These are phyloP conservation scores for Artemisia annua DNA, from an alignment of 129 eudicot genomes.

Conservation along the genomic window DNA sequence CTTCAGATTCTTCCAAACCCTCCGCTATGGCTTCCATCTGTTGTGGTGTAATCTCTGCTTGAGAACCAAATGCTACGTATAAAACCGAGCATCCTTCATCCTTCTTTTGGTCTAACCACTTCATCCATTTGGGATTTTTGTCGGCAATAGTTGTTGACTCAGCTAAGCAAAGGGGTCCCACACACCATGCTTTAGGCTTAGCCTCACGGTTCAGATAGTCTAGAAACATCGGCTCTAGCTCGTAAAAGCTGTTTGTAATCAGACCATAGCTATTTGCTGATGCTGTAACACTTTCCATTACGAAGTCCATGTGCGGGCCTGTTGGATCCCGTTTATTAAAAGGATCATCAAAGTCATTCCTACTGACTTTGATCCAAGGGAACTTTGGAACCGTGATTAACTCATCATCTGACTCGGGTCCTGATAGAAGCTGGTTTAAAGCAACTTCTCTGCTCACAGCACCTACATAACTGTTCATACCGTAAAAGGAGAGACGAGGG, in stretches of 20 bases:
- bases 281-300: slow-evolving; percentile 1
- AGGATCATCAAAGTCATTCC: slow-evolving; percentile 46
- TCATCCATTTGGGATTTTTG: slow-evolving; percentile 40
- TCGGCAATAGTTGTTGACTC: slow-evolving; percentile 13
- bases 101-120: slow-evolving; percentile 60
- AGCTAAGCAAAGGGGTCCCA: slow-evolving; percentile 25
- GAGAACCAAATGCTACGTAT: slow-evolving; percentile 69
- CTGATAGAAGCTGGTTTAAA: not conserved
- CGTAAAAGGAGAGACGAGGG: slow-evolving; percentile 54
- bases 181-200: slow-evolving; percentile 26
- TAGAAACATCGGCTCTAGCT: slow-evolving; percentile 28
- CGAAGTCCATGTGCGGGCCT: slow-evolving; percentile 10
- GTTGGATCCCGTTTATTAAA: slow-evolving; percentile 19
- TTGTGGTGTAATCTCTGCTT: slow-evolving; percentile 41
- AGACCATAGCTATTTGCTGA: slow-evolving; percentile 27
- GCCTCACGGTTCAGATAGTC: slow-evolving; percentile 16
- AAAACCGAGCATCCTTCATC: slow-evolving; percentile 37
- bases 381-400: slow-evolving; percentile 36
- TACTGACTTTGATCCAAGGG: slow-evolving; percentile 57
- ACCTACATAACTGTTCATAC: slow-evolving; percentile 41
- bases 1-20: slow-evolving; percentile 55
- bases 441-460: not conserved
- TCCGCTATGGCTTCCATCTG: slow-evolving; percentile 42
- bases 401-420: slow-evolving; percentile 48
- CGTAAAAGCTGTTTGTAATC: slow-evolving; percentile 30